These are phyloP conservation scores for Boeremia exigua DNA, from an alignment of 2,329 filamentous ascomycete species.

Conservation along the genomic window DNA sequence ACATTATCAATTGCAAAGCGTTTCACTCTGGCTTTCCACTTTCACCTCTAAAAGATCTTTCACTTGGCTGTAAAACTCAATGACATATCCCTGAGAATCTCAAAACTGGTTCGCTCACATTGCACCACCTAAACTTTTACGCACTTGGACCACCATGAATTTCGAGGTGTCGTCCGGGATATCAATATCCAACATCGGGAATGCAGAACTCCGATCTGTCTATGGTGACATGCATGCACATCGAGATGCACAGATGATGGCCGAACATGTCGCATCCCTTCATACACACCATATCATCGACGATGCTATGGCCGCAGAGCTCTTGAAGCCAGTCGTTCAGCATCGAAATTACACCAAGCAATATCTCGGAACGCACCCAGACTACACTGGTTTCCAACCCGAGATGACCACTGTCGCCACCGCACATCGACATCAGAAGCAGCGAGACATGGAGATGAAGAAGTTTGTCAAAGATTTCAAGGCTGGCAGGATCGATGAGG, in stretches of 20 bases:
- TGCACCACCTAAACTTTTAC: not conserved
- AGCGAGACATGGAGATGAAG: conserved; percentile 18
- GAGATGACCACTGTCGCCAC: conserved; percentile 14
- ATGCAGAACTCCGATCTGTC: conserved; percentile 10
- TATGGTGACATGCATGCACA: conserved; percentile 28
- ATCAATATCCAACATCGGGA: not conserved
- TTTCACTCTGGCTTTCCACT: not conserved
- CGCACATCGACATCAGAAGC: conserved; percentile 17
- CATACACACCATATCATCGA: conserved; percentile 15
- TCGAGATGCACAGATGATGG: conserved; percentile 22
- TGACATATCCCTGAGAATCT: not conserved
- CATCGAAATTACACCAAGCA: conserved; percentile 17
- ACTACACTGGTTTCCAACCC: conserved; percentile 8
- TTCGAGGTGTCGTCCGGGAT: not conserved
- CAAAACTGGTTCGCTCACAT: not conserved
- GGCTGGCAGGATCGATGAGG: conserved; percentile 28
- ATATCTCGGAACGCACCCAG: conserved; percentile 20
- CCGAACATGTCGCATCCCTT: conserved; percentile 15
- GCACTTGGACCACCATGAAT: not conserved
- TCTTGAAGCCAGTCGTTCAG: conserved; percentile 18
- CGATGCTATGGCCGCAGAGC: conserved; percentile 16
- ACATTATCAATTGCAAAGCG: not conserved
- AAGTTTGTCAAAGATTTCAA: conserved; percentile 23
- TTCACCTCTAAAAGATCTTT: no score
- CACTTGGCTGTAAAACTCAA: not conserved